Percentiles rank a stretch among this genome's conserved stretches.
These are phyloP conservation scores for Trichosphaerium sp. DNA, from an alignment of 78 protist genomes.

Conservation along the genomic window DNA sequence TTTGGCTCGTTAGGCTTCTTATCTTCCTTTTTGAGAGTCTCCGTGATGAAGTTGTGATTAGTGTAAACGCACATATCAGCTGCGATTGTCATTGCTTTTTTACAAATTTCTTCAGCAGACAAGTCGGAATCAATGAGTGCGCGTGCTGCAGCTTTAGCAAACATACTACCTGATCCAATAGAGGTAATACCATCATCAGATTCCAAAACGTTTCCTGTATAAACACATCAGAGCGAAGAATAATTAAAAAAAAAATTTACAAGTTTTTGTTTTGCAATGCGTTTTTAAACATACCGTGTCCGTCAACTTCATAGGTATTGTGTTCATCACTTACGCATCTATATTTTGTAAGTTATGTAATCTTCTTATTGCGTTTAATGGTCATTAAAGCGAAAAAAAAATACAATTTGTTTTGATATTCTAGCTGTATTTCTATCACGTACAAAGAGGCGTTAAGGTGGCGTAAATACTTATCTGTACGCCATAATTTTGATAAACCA, in stretches of 20 bases:
- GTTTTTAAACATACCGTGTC: too few species aligned
- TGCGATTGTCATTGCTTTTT: conserved; percentile 65
- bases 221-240: too few species aligned
- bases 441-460: conserved; percentile 56
- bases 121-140: conserved; percentile 55
- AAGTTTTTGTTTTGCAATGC: too few species aligned
- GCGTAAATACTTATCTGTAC: conserved; percentile 67
- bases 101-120: conserved; percentile 53
- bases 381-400: too few species aligned
- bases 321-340: conserved; percentile 42
- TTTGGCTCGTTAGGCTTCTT: neutral
- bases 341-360: too few species aligned
- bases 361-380: too few species aligned
- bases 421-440: too few species aligned
- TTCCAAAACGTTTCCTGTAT: conserved; percentile 72
- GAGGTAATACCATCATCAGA: conserved; percentile 60
- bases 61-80: conserved; percentile 67
- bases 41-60: conserved; percentile 43
- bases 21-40: neutral
- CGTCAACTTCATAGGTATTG: conserved; percentile 40
- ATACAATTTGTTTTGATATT: too few species aligned
- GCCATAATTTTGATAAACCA: conserved; percentile 72
- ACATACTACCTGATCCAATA: conserved; percentile 68
- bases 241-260: too few species aligned
- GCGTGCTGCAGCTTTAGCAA: conserved; percentile 68